Percentiles rank a stretch among this genome's conserved stretches.
phyloP scores from a whole-genome alignment of 2,329 filamentous ascomycete genomes.

The Colletotrichum karsti region DNA sequence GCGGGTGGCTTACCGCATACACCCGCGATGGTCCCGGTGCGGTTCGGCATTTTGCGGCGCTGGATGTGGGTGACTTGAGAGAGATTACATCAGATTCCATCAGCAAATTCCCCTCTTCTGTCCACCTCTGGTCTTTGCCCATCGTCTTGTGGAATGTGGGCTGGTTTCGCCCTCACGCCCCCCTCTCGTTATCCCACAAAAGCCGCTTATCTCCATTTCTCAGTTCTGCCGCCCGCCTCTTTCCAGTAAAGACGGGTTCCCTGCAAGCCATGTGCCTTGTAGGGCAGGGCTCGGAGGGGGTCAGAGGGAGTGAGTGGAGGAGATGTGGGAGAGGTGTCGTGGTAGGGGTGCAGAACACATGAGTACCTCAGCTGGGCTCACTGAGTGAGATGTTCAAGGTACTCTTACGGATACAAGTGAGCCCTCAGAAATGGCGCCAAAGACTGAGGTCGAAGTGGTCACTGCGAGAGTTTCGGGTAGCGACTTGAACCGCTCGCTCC shows the following conservation, averaged over 20 bases:
- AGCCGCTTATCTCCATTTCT: conserved; percentile 9
- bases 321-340: not conserved
- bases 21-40: not conserved
- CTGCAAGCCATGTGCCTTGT: conserved; percentile 21
- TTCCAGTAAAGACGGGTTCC: not conserved
- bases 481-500: conserved; percentile 17
- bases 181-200: not conserved
- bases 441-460: not conserved
- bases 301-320: not conserved
- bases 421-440: no score
- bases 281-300: conserved; percentile 6
- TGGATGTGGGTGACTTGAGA: not conserved
- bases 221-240: not conserved
- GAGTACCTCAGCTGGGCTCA: not conserved
- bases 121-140: not conserved
- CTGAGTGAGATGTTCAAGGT: no score
- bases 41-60: not conserved
- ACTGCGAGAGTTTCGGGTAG: conserved; percentile 27
- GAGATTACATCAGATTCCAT: conserved; percentile 12
- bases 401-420: no score
- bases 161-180: not conserved
- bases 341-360: not conserved
- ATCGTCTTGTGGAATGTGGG: not conserved
- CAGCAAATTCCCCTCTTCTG: not conserved
- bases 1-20: conserved; percentile 3